phyloP scores from a whole-genome alignment of 768 basidiomycete species.

The Termitomyces sp. region DNA sequence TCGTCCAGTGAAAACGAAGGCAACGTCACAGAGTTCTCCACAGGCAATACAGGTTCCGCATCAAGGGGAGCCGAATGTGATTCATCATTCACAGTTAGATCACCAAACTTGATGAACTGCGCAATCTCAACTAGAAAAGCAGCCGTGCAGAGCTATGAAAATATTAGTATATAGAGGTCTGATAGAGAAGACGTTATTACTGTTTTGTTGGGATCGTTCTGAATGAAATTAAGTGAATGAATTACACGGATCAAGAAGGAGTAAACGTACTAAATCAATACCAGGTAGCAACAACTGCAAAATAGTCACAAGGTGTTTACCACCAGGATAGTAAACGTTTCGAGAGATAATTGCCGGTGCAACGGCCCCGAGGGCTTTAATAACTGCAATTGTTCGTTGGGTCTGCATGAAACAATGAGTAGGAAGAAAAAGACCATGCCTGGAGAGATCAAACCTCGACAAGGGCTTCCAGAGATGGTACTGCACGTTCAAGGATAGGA shows the following conservation, averaged over 20 bases:
- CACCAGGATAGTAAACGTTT: constrained; percentile 73
- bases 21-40: constrained; percentile 19
- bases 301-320: constrained; percentile 74
- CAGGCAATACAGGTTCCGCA: constrained; percentile 26
- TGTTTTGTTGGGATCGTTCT: constrained; percentile 81
- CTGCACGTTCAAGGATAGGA: constrained; percentile 76
- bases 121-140: constrained; percentile 70
- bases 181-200: constrained; percentile 28
- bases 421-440: not conserved
- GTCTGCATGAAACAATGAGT: constrained; percentile 39
- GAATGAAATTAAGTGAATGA: not conserved
- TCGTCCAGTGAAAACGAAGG: constrained; percentile 34
- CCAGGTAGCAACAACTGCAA: constrained; percentile 80
- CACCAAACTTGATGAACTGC: constrained; percentile 69
- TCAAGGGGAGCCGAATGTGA: constrained; percentile 22
- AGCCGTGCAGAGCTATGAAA: constrained; percentile 59
- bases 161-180: constrained; percentile 6
- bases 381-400: constrained; percentile 78
- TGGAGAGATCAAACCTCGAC: constrained; percentile 55
- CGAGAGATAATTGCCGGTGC: constrained; percentile 78
- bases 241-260: not conserved
- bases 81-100: constrained; percentile 41
- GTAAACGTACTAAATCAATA: constrained; percentile 66
- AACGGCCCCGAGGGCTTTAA: constrained; percentile 79
- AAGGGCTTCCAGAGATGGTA: constrained; percentile 84